Percentiles rank a stretch among this genome's conserved stretches.
phyloP scores from a whole-genome alignment of 1,139 yeast genomes.

The Saccharomyces hybrid region DNA sequence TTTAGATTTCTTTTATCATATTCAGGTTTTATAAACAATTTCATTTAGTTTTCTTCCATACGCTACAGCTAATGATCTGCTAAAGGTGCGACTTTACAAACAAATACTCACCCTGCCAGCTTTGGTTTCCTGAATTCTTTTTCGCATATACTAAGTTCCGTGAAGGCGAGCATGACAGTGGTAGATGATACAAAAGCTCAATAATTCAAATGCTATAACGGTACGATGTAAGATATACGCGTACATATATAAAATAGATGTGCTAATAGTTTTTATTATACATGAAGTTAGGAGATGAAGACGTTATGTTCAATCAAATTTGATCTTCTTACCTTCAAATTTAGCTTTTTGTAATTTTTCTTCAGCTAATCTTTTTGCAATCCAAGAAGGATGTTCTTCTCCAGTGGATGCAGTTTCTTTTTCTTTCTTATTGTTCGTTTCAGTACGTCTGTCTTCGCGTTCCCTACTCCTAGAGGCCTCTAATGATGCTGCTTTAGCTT shows the following conservation, averaged over 20 bases:
- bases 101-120: background rate
- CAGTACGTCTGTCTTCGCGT: constrained; percentile 34
- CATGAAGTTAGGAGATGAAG: background rate
- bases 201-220: background rate
- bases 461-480: constrained; percentile 20
- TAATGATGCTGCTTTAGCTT: constrained; percentile 40
- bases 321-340: constrained; percentile 78
- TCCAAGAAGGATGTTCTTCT: constrained; percentile 90
- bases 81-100: background rate
- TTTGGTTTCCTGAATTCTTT: background rate
- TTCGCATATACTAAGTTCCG: background rate
- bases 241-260: background rate
- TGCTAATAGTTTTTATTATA: background rate
- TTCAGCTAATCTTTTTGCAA: constrained; percentile 69
- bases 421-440: constrained; percentile 6
- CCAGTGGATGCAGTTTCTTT: constrained; percentile 10
- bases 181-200: background rate
- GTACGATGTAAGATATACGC: background rate
- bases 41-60: background rate
- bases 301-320: constrained; percentile 36
- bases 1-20: background rate
- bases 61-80: background rate
- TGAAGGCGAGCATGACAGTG: background rate
- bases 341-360: constrained; percentile 56
- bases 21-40: background rate